Conservation (phyloP, 2,329 filamentous ascomycete species). For the Podosphaera leucotricha region DNA sequence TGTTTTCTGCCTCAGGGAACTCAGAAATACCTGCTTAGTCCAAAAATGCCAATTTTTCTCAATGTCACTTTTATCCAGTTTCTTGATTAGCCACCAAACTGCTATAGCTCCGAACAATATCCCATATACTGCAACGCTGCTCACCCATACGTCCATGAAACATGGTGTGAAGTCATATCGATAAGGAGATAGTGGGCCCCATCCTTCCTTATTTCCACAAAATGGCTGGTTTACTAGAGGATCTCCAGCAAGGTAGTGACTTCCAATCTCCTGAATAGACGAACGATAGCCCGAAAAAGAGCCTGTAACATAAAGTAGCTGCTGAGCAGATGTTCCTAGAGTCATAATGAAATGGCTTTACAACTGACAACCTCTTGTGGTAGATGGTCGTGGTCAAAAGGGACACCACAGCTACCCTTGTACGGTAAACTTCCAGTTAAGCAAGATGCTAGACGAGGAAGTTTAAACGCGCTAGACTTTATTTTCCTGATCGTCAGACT, state of each 20-base stretch:
- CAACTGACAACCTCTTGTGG: background rate
- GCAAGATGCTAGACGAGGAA: background rate
- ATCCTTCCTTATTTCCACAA: slow-evolving; percentile 78
- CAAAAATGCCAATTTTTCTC: slow-evolving; percentile 84
- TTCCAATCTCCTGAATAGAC: slow-evolving; percentile 21
- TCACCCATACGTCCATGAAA: slow-evolving; percentile 82
- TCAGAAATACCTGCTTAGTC: slow-evolving; percentile 50
- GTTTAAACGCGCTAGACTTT: background rate
- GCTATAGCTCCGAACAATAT: slow-evolving; percentile 55
- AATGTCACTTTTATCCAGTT: slow-evolving; percentile 40
- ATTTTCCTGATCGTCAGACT: background rate
- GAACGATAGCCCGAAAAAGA: slow-evolving; percentile 36
- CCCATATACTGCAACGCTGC: slow-evolving; percentile 54
- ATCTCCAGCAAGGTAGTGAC: slow-evolving; percentile 32
- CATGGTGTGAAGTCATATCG: slow-evolving; percentile 93
- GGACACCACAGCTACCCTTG: background rate
- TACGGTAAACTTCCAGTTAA: background rate
- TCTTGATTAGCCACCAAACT: slow-evolving; percentile 55
- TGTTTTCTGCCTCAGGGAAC: background rate
- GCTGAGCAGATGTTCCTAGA: slow-evolving; percentile 5
- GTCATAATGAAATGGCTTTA: slow-evolving; percentile 1
- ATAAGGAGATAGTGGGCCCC: slow-evolving; percentile 73
- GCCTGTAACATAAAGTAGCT: slow-evolving; percentile 22
- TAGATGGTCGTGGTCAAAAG: background rate
- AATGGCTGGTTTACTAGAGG: slow-evolving; percentile 33